Evolutionary conservation across 2,329 filamentous ascomycete genomes (phyloP).

Genomic region (Acephala macrosclerotiorum): DNA sequence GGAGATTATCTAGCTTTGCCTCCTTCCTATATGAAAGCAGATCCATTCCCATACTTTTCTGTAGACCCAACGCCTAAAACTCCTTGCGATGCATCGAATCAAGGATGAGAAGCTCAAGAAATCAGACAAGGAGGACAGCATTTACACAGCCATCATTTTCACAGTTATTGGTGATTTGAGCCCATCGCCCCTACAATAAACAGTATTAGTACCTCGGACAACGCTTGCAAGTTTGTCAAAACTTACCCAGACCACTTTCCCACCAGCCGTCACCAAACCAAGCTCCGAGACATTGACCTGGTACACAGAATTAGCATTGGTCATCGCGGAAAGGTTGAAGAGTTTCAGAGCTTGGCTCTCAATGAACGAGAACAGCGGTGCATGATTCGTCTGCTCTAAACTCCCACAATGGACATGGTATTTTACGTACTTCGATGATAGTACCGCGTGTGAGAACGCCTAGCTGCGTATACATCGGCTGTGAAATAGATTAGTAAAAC

Average conservation of each 20-base stretch:
- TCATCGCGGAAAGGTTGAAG: no score
- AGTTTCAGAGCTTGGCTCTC: no score
- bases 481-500: neutral
- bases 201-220: neutral
- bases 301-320: no score
- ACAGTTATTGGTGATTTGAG: slow-evolving; percentile 65
- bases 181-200: slow-evolving; percentile 64
- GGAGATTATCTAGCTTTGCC: neutral
- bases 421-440: slow-evolving; percentile 59
- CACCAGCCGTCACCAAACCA: slow-evolving; percentile 87
- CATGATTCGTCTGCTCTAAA: no score
- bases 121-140: slow-evolving; percentile 46
- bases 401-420: no score
- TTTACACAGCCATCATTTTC: slow-evolving; percentile 46
- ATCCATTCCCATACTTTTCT: slow-evolving; percentile 5
- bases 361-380: no score
- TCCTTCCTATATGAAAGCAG: neutral
- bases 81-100: slow-evolving; percentile 29
- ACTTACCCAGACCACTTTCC: slow-evolving; percentile 86
- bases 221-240: neutral
- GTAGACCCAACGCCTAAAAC: slow-evolving; percentile 26
- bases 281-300: slow-evolving; percentile 93
- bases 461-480: slow-evolving; percentile 13
- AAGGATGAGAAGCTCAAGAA: neutral
- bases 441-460: slow-evolving; percentile 86